Evolutionary conservation across 306 rosid genomes (phyloP), one percentile per base, ranked within the genome.

Genomic region (Senna tora): DNA sequence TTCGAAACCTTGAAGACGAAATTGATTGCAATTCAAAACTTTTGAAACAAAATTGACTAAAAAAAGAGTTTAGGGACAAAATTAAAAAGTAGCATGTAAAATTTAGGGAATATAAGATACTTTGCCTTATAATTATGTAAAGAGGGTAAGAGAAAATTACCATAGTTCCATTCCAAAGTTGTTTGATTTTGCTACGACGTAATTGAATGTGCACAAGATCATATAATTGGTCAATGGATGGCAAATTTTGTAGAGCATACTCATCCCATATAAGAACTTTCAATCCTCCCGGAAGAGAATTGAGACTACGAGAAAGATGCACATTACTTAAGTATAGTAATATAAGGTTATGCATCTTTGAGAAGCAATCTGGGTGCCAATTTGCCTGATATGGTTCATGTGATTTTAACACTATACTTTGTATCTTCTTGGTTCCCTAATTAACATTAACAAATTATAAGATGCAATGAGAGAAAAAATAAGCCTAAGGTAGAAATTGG

Each of bases 271-370:
- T 3, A n/a, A 66, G n/a, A 66, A 45, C 16, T 66, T 51, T 66
- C 49, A 66, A 6, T 49, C 15, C 13, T 47, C 41, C 15, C n/a
- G 72, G 9, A 30, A 66, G 15, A 28, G 16, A 51, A 4, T 46
- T 30, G 58, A 47, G 58, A 45, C 43, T 42, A 47, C n/a, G 13
- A 1, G 28, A 16, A 6, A 30, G 54, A 15, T 46, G 8, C 43
- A n/a, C 39, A 47, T 30, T 8, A n/a, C 5, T 8, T 14, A 46
- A 12, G 0, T 13, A 15, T 12, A 66, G 71, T 11, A 66, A 46
- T 28, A 9, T 66, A 22, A 66, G 71, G 46, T 50, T 50, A 2
- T 12, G 8, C 71, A 66, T 66, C 8, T 46, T 47, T 28, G 71
- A 25, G 39, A 66, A 66, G 21, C 36, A 3, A 42, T 46, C 5